A percentile compares a stretch with the other conserved stretches of the same genome.
These are phyloP conservation scores for Alternaria triticina DNA, from an alignment of 2,329 filamentous ascomycete species.

Conservation along the genomic window DNA sequence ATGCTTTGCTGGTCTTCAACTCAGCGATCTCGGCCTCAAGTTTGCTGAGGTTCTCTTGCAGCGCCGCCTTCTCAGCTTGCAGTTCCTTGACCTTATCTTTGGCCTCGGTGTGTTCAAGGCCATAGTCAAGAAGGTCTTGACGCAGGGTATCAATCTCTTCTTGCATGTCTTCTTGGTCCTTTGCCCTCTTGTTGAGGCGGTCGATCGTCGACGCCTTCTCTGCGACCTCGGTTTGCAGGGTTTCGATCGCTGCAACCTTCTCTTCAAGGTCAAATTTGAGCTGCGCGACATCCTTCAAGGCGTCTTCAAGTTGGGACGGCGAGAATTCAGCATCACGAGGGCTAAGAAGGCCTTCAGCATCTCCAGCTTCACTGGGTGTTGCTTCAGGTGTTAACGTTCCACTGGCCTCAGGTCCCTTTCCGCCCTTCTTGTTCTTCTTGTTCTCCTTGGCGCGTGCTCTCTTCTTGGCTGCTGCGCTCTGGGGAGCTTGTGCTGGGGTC, in stretches of 20 bases:
- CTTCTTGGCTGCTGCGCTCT: conserved; percentile 66
- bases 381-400: conserved; percentile 47
- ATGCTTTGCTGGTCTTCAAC: conserved; percentile 57
- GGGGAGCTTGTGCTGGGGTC: conserved; percentile 25
- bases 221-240: conserved; percentile 40
- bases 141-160: conserved; percentile 87
- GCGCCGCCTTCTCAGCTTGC: conserved; percentile 68
- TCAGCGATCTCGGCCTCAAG: conserved; percentile 74
- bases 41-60: conserved; percentile 69
- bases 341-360: conserved; percentile 41
- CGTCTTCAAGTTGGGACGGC: conserved; percentile 35
- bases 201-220: conserved; percentile 75
- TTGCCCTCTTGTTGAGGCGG: conserved; percentile 71
- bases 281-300: conserved; percentile 36
- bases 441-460: conserved; percentile 75
- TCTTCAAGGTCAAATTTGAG: conserved; percentile 45
- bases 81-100: conserved; percentile 77
- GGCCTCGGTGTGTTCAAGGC: conserved; percentile 82
- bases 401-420: conserved; percentile 49
- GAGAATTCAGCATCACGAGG: conserved; percentile 54
- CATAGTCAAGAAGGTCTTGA: conserved; percentile 79
- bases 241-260: conserved; percentile 42
- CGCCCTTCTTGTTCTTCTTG: conserved; percentile 83
- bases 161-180: conserved; percentile 75
- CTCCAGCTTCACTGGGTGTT: conserved; percentile 48